Conservation (phyloP, 2,329 filamentous ascomycete genomes). For the Helicocarpus griseus region DNA sequence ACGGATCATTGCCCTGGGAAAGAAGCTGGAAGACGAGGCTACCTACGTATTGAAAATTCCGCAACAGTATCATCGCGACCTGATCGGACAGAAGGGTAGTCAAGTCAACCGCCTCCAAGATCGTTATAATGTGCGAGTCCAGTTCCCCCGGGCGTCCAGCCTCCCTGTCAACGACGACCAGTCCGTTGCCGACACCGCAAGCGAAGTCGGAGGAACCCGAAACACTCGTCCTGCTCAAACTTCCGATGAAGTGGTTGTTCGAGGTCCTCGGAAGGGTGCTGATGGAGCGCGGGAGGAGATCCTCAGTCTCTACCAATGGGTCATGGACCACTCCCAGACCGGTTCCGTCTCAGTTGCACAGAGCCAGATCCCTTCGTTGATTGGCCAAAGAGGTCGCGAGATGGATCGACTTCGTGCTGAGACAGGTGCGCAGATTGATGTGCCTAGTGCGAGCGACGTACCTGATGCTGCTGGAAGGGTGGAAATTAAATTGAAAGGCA, state of each 20-base stretch:
- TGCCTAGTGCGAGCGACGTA: conserved; percentile 69
- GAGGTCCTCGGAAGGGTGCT: conserved; percentile 84
- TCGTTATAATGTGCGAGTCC: conserved; percentile 87
- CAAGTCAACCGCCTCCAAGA: conserved; percentile 89
- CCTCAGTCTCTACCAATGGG: conserved; percentile 75
- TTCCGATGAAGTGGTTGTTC: conserved; percentile 79
- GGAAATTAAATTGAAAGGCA: conserved; percentile 86
- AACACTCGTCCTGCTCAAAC: conserved; percentile 62
- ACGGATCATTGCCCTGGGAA: conserved; percentile 69
- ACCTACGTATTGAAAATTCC: conserved; percentile 83
- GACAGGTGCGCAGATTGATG: conserved; percentile 83
- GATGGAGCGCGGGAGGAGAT: conserved; percentile 89
- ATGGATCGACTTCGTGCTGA: conserved; percentile 81
- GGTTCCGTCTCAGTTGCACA: conserved; percentile 78
- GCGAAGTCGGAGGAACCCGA: conserved; percentile 51
- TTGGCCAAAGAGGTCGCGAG: conserved; percentile 79
- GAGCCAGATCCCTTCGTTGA: conserved; percentile 85
- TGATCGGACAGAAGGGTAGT: conserved; percentile 79
- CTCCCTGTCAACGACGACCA: conserved; percentile 53
- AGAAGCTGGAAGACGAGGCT: conserved; percentile 82
- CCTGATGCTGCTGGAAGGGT: conserved; percentile 57
- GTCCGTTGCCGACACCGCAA: conserved; percentile 57
- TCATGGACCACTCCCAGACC: conserved; percentile 75
- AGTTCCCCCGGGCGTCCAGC: conserved; percentile 67
- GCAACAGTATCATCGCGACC: conserved; percentile 83